Conservation (phyloP, 2,329 filamentous ascomycete species). For the Coniella lustricola region DNA sequence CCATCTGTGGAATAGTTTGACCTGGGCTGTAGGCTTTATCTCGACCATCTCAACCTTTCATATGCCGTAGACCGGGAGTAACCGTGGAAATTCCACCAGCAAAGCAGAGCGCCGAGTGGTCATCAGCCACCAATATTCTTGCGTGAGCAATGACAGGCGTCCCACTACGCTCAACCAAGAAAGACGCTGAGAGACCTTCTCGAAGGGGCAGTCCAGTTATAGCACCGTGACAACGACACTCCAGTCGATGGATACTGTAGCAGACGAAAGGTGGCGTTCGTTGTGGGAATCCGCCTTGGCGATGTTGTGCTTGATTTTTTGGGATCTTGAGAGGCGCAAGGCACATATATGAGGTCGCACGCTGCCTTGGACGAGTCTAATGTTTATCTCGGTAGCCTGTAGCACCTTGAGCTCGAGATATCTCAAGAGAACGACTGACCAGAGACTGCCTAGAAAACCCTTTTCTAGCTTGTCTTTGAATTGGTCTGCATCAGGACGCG, state of each 20-base stretch:
- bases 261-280: background rate
- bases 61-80: background rate
- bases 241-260: background rate
- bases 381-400: background rate
- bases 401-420: background rate
- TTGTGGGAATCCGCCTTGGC: background rate
- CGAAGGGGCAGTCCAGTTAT: slow-evolving; percentile 11
- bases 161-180: background rate
- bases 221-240: background rate
- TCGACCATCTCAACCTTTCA: background rate
- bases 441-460: background rate
- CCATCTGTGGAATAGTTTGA: background rate
- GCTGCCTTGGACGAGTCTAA: background rate
- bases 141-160: background rate
- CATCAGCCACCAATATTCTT: background rate
- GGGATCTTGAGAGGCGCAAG: background rate
- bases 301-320: background rate
- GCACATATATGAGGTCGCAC: background rate
- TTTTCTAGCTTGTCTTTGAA: background rate
- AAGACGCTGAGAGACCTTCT: slow-evolving; percentile 11
- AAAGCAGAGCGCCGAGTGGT: too few relatives aligned
- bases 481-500: background rate
- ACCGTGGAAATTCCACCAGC: background rate
- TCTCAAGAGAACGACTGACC: background rate
- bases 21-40: background rate